These are phyloP conservation scores for Diplocarpon mali DNA, from an alignment of 2,329 filamentous ascomycete genomes.

Conservation along the genomic window DNA sequence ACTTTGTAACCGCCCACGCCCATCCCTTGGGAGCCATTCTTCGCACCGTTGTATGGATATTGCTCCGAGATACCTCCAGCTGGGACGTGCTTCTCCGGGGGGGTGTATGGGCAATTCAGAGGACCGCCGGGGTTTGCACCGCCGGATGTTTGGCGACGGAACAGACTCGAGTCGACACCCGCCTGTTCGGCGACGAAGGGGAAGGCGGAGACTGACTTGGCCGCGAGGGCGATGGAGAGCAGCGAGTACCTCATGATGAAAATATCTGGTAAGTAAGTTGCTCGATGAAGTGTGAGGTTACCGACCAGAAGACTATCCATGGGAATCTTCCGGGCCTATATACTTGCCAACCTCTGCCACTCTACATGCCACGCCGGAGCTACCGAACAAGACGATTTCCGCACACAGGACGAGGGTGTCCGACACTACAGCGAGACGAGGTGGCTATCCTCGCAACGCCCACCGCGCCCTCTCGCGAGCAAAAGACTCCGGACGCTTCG, in stretches of 20 bases:
- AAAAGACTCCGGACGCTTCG: no score
- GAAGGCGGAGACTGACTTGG: conserved; percentile 24
- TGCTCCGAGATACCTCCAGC: conserved; percentile 27
- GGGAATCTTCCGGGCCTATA: neutral
- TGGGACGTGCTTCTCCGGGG: conserved; percentile 26
- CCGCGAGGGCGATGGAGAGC: conserved; percentile 10
- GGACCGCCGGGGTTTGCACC: conserved; percentile 15
- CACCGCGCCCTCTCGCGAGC: no score
- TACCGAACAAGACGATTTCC: no score
- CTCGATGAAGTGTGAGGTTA: neutral
- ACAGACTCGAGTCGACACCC: conserved; percentile 29
- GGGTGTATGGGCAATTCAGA: conserved; percentile 27
- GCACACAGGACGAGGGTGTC: no score
- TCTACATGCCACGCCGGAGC: no score
- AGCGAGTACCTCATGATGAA: conserved; percentile 18
- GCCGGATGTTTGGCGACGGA: conserved; percentile 27
- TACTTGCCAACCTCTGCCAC: neutral
- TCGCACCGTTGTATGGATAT: conserved; percentile 34
- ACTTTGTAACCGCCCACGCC: conserved; percentile 34
- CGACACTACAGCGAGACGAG: no score
- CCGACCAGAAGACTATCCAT: neutral
- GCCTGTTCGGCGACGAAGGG: conserved; percentile 30
- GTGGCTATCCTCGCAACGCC: no score
- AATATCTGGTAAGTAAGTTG: neutral
- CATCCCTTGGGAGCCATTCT: conserved; percentile 32